These are phyloP conservation scores for Corymbia calophylla DNA, from an alignment of 441 rosid species.

Conservation along the genomic window DNA sequence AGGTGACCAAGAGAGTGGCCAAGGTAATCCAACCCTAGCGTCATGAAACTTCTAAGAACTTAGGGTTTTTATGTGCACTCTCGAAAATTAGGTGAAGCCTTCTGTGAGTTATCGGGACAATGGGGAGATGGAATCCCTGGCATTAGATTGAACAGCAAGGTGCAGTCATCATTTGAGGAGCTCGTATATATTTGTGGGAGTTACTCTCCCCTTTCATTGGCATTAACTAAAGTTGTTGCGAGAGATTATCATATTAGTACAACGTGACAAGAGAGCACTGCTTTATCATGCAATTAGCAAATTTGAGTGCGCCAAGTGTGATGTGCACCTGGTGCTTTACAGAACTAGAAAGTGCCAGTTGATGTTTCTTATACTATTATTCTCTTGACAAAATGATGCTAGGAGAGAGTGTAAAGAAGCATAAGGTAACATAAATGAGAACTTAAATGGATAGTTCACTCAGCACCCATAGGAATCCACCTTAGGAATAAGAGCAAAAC, in stretches of 20 bases:
- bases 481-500: neutral
- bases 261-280: neutral
- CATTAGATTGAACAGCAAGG: neutral
- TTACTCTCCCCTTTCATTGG: neutral
- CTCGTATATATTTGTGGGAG: neutral
- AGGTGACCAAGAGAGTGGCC: neutral
- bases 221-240: neutral
- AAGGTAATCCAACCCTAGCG: neutral
- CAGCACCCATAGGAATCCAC: neutral
- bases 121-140: neutral
- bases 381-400: neutral
- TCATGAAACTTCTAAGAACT: neutral
- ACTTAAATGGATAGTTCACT: neutral
- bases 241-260: neutral
- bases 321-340: neutral
- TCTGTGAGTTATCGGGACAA: neutral
- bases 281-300: neutral
- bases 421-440: neutral
- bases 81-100: neutral
- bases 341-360: neutral
- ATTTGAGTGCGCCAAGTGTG: neutral
- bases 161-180: neutral
- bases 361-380: neutral
- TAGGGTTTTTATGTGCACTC: neutral
- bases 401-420: neutral